A percentile compares a stretch with the other conserved stretches of the same genome.
phyloP scores from a whole-genome alignment of 306 rosid species.

The Cucumis cinereus region DNA sequence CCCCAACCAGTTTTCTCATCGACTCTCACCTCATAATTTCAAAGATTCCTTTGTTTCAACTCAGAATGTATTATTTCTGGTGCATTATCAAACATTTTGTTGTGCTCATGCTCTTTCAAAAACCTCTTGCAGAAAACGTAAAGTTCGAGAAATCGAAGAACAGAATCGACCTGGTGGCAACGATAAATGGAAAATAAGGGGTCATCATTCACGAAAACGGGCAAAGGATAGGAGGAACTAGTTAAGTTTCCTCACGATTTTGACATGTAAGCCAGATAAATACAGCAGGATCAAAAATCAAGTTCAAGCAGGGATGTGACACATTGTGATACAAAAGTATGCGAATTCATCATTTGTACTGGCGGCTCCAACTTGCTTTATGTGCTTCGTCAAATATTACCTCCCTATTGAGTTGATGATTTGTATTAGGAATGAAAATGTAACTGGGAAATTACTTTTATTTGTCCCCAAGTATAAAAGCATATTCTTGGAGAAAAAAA shows the following conservation, averaged over 20 bases:
- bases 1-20: neutral
- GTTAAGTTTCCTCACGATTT: neutral
- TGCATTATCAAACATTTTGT: neutral
- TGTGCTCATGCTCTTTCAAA: neutral
- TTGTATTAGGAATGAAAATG: no score
- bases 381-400: neutral
- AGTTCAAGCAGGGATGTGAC: neutral
- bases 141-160: slow-evolving; percentile 74
- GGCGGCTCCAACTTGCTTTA: neutral
- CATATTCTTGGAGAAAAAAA: no score
- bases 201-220: slow-evolving; percentile 36
- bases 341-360: neutral
- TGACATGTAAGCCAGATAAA: neutral
- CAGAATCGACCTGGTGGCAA: slow-evolving; percentile 51
- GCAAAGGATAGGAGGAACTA: slow-evolving; percentile 56
- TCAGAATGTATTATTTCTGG: neutral
- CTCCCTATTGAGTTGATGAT: no score
- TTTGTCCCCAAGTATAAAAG: no score
- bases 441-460: no score
- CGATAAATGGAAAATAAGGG: slow-evolving; percentile 67
- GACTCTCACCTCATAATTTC: neutral
- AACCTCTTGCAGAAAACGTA: slow-evolving; percentile 44
- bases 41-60: neutral
- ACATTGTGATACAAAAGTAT: neutral
- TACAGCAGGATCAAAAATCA: neutral